Evolutionary conservation across 2,329 filamentous ascomycete species (phyloP), one percentile per base, ranked within the genome.

Genomic region (Rhynchosporium agropyri): DNA sequence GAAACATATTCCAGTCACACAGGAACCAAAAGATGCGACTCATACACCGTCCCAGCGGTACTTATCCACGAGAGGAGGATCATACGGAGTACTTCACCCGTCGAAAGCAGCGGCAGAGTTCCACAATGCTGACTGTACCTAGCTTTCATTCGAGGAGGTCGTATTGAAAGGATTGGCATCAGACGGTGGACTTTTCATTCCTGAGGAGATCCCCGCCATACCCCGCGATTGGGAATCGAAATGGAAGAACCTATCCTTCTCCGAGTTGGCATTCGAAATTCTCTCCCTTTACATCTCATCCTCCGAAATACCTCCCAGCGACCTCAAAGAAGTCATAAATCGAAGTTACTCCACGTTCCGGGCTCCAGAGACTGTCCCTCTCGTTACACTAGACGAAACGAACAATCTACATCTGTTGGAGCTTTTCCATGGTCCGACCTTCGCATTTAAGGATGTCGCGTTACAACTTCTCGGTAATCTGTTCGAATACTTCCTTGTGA

Each of bases 391-490:
- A 59, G 84, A 94, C 73, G 80, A 85, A 71, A 76, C 81, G 65
- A 81, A 85, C 69, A 89, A 94, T 74, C 81, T 97, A 48, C 87
- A 97, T 74, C 81, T 97, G 61, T 85, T 99, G 40, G 95, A 99
- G 77, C 84, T 99, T 49, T 99, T 98, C 82, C 94, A 98, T 76
- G 95, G 95, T 1, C 95, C 93, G 4, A 98, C 89, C 0, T 97
- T 92, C 75, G 90, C 94, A 2, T 98, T 98, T 81, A 97, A 98
- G 79, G 94, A 98, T 77, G 90, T 93, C 58, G 93, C 93, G 15
- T 81, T 98, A 66, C 94, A 98, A 72, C 95, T 97, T 74, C 80
- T 99, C 2, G 95, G 95, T n/a, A 98, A 99, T 73, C 81, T 99
- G 2, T 98, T 96, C 69, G 91, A 96, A 77, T 95, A 94, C 76